Conservation (phyloP, 495 filamentous ascomycete genomes). For the Talaromyces borbonicus region DNA sequence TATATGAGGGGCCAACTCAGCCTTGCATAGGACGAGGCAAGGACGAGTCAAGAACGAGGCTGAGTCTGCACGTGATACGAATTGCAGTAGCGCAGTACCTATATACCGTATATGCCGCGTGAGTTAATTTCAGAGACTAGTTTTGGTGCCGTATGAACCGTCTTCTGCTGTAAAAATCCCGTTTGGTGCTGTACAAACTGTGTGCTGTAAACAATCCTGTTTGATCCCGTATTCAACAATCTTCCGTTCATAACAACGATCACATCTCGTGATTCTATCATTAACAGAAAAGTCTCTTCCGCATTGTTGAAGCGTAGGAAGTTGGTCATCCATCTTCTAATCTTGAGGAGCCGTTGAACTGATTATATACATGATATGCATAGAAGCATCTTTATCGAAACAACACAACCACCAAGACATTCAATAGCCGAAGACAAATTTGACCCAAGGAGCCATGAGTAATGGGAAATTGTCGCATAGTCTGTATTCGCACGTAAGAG, state of each 20-base stretch:
- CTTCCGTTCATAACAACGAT: too few relatives aligned
- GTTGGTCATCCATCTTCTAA: not conserved
- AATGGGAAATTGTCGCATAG: not conserved
- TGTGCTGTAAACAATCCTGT: too few relatives aligned
- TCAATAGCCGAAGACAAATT: not conserved
- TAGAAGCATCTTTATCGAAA: not conserved
- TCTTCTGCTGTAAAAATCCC: too few relatives aligned
- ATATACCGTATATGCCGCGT: too few relatives aligned
- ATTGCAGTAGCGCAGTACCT: too few relatives aligned
- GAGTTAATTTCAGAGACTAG: too few relatives aligned
- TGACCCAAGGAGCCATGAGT: not conserved
- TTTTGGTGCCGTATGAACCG: too few relatives aligned
- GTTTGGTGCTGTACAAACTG: too few relatives aligned
- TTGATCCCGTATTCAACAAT: too few relatives aligned
- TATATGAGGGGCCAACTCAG: not conserved
- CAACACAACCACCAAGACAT: not conserved
- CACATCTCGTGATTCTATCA: too few relatives aligned
- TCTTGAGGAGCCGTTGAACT: not conserved
- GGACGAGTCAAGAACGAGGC: not conserved
- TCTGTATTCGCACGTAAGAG: slow-evolving; percentile 1
- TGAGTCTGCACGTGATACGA: not conserved
- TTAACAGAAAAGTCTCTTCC: too few relatives aligned
- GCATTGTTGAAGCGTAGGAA: too few relatives aligned
- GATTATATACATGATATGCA: not conserved
- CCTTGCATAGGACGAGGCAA: not conserved